phyloP scores from a whole-genome alignment of 1,284 basidiomycete genomes.

The Papiliotrema terrestris region DNA sequence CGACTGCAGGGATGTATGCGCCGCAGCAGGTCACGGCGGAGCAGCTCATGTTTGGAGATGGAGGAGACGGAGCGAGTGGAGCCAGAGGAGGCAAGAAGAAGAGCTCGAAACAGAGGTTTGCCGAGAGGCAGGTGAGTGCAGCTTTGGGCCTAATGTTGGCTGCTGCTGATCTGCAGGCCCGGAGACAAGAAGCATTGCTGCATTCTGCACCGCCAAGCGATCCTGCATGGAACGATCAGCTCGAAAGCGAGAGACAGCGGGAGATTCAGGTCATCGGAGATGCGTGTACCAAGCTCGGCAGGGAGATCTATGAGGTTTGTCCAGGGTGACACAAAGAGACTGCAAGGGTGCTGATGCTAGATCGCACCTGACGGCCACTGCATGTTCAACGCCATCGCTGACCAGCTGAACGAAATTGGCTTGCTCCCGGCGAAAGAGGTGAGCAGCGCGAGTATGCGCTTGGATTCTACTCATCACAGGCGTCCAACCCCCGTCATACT shows the following conservation, averaged over 20 bases:
- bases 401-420: conserved; percentile 56
- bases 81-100: conserved; percentile 56
- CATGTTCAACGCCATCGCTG: conserved; percentile 87
- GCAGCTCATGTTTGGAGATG: conserved; percentile 4
- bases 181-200: conserved; percentile 68
- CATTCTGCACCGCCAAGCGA: conserved; percentile 60
- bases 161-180: conserved; percentile 55
- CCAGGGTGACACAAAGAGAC: background rate
- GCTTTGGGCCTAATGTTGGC: background rate
- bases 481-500: conserved; percentile 45
- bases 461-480: conserved; percentile 14
- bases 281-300: conserved; percentile 64
- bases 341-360: conserved; percentile 48
- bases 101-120: conserved; percentile 65
- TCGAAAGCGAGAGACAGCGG: conserved; percentile 65
- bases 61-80: background rate
- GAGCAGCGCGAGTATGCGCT: conserved; percentile 10
- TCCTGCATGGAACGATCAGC: conserved; percentile 60
- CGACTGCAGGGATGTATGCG: conserved; percentile 8
- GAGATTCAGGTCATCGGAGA: conserved; percentile 68
- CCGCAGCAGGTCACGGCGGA: conserved; percentile 4
- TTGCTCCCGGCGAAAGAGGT: conserved; percentile 35
- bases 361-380: conserved; percentile 94
- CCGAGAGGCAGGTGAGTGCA: conserved; percentile 65
- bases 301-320: conserved; percentile 69